Base-by-base conservation (phyloP, 2,329 filamentous ascomycete genomes). In the Xylariaceae sp. region DNA sequence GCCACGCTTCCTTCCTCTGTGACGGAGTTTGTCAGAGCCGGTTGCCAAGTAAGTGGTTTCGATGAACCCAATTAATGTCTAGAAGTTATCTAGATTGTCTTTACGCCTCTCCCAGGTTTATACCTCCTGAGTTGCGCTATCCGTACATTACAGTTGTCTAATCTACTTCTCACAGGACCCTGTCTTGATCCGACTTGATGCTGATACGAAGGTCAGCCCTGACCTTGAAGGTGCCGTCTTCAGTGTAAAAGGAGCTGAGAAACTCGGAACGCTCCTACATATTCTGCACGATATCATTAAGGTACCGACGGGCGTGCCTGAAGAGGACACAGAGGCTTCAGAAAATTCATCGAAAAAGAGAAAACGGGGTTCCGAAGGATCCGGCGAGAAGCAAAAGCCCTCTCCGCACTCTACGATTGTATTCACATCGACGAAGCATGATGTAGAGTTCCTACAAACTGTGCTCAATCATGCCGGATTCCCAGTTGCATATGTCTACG, bases 171-270 rank as follows among this genome's bases (percentile, higher is more conserved):
- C 97, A 18, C 91, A 97, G 71, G 94, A 99, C 54, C 94, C 94
- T 0, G 91, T 87, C 62, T 82, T 99, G 2, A 88, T 99, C 47
- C 86, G 95, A 69, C 77, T 99, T 34, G 94, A 99, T 72, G 90
- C 91, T 0, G 94, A 99, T 72, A 93, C 89, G 68, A 99, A 99
- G 74, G 87, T 99, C 4, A 97, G 95, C 0, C 92, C 94, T 0
- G 93, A 97, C 69, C 81, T 99, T n/a, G 86, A 97, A 73, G 96
- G 88, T 69, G 92, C 90, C 0, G 99, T 97, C 75, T 97, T 99
- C 74, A 88, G 88, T 1, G 84, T 97, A 67, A 99, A 97, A 73
- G 88, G 89, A 56, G 87, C 86, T 0, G 94, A 99, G 71, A 97
- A 97, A 75, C 95, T 99, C 74, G 94, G 91, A 7, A 91, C 92